Evolutionary conservation across 2,329 filamentous ascomycete genomes (phyloP), one percentile per base, ranked within the genome.

Genomic region (Ascochyta viciae-villosae): DNA sequence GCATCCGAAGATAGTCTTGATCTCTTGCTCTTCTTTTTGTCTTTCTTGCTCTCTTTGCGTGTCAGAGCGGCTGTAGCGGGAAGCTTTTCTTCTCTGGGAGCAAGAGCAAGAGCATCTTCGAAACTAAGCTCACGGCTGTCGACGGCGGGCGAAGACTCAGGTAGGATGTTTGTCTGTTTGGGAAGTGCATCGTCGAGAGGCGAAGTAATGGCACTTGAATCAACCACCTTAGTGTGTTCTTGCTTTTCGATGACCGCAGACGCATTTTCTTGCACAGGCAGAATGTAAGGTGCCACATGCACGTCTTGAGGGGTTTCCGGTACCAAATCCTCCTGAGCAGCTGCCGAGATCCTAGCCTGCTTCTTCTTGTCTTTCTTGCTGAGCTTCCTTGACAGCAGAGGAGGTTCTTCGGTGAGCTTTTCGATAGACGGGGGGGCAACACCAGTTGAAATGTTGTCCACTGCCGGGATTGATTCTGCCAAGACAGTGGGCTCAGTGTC

Each of bases 301-400:
- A 26, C 13, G 15, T 15, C 22, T 6, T 43, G 43, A 19, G 22
- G 16, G 3, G 8, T 16, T 5, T 33, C 13, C n/a, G 33, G 22
- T 22, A n/a, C 3, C 4, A 31, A 19, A 1, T 34, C 10, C 9
- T 49, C 39, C 8, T 22, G 27, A 6, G 26, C n/a, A 16, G 44
- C 39, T 26, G 44, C 26, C 27, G 26, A 26, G 43, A 44, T 13
- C 22, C 27, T 49, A 22, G 31, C 41, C 10, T 50, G 52, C 57
- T 80, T 79, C 44, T 77, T 77, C 66, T 79, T 80, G 23, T 70
- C 65, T 46, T 70, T 68, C 47, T 70, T 68, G 55, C 62, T 70
- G 6, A 63, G 57, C 47, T 65, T 64, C 41, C 55, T 61, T 26
- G 61, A 59, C 5, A 56, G 39, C 23, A 39, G 51, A 16, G 60